These are phyloP conservation scores for Morella rubra DNA, from an alignment of 306 rosid species.

Conservation along the genomic window DNA sequence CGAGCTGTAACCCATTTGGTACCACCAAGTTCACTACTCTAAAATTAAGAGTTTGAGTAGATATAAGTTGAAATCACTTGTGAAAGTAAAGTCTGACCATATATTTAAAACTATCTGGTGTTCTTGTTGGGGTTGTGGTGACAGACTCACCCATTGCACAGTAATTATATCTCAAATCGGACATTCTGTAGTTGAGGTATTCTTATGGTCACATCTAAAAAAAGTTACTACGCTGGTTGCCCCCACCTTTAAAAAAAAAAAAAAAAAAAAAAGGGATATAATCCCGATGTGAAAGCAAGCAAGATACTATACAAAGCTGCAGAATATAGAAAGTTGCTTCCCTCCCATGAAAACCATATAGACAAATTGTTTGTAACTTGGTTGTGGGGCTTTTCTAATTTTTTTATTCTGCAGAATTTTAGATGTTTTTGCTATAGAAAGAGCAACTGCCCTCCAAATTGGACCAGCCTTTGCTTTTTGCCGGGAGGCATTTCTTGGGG, in stretches of 20 bases:
- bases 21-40: too few relatives aligned
- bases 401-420: not conserved
- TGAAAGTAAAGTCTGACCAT: too few relatives aligned
- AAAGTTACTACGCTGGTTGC: too few relatives aligned
- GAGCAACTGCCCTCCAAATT: slow-evolving; percentile 10
- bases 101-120: not conserved
- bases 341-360: slow-evolving; percentile 7
- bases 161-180: too few relatives aligned
- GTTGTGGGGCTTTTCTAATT: not conserved
- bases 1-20: too few relatives aligned
- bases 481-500: slow-evolving; percentile 1
- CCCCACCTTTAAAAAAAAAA: too few relatives aligned
- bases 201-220: too few relatives aligned
- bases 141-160: too few relatives aligned
- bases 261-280: too few relatives aligned
- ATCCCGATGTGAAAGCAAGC: slow-evolving; percentile 19
- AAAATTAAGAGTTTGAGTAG: too few relatives aligned
- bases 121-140: too few relatives aligned
- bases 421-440: not conserved
- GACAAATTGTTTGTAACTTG: slow-evolving; percentile 2
- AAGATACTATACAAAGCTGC: slow-evolving; percentile 4
- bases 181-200: accelerated
- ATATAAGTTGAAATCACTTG: too few relatives aligned
- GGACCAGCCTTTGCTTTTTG: slow-evolving; percentile 33
- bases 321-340: not conserved